A percentile compares a stretch with the other conserved stretches of the same genome.
Evolutionary conservation across 164 flowering plant genomes (phyloP).

Genomic region (Tetrastigma voinierianum): DNA sequence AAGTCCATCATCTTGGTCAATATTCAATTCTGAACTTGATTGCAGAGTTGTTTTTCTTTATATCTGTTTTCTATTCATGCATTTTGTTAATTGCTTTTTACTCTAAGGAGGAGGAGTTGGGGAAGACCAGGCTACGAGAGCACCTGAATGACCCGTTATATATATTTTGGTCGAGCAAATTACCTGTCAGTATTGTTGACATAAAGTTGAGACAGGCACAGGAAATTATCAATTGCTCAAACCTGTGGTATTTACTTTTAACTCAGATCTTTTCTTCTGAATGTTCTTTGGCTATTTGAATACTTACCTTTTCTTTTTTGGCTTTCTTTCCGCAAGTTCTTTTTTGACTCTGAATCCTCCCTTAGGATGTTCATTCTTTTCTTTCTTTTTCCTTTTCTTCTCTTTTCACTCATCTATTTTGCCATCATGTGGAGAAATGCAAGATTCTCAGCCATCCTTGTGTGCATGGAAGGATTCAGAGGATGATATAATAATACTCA

Average conservation of each 20-base stretch:
- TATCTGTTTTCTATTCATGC: not conserved
- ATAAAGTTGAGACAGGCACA: conserved; percentile 81
- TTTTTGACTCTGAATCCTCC: no score
- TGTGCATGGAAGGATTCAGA: no score
- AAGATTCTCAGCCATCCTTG: no score
- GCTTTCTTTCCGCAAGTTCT: no score
- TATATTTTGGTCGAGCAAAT: conserved; percentile 89
- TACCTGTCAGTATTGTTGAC: conserved; percentile 80
- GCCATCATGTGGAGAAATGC: no score
- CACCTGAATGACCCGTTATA: conserved; percentile 92
- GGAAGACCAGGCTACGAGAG: conserved; percentile 94
- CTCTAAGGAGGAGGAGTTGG: conserved; percentile 45
- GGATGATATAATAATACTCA: no score
- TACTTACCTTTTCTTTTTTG: no score
- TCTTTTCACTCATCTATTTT: not conserved
- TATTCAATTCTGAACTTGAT: no score
- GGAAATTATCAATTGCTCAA: conserved; percentile 83
- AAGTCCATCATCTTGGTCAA: no score
- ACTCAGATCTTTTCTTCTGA: not conserved
- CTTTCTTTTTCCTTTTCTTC: no score
- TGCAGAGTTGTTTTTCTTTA: not conserved
- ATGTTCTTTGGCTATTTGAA: no score
- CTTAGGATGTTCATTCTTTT: no score
- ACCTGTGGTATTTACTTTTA: conserved; percentile 75
- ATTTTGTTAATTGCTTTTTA: not conserved